phyloP scores from a whole-genome alignment of 2,329 filamentous ascomycete genomes.

The Talaromyces albobiverticillius region DNA sequence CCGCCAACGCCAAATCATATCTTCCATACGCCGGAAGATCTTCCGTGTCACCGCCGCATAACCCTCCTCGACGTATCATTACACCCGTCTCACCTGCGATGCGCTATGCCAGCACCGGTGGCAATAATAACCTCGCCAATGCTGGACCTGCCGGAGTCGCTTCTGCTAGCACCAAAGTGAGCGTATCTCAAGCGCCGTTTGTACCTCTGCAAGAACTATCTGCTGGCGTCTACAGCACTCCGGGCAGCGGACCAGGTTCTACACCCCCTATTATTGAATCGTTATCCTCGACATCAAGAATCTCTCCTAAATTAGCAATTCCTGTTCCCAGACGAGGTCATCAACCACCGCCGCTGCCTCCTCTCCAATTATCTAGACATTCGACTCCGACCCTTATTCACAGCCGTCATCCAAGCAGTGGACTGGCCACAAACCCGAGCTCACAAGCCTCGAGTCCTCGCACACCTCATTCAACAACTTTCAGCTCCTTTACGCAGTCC shows the following conservation, averaged over 20 bases:
- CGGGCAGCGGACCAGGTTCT: conserved; percentile 9
- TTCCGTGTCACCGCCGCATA: conserved; percentile 33
- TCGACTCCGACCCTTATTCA: conserved; percentile 33
- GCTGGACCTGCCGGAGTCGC: not conserved
- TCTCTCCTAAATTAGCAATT: conserved; percentile 19
- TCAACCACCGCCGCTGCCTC: not conserved
- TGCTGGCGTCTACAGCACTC: conserved; percentile 25
- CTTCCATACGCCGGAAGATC: conserved; percentile 23
- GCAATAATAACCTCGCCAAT: conserved; percentile 14
- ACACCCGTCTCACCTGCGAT: conserved; percentile 37
- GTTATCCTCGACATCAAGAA: conserved; percentile 22
- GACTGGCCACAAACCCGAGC: conserved; percentile 28
- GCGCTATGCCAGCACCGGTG: conserved; percentile 28
- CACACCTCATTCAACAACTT: conserved; percentile 32
- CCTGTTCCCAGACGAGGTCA: conserved; percentile 14
- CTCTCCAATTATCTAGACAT: conserved; percentile 24
- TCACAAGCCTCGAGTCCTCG: conserved; percentile 36
- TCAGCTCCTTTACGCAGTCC: conserved; percentile 28
- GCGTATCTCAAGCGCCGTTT: conserved; percentile 35
- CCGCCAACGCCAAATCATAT: conserved; percentile 14
- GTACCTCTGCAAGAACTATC: conserved; percentile 27
- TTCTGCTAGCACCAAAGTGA: conserved; percentile 25
- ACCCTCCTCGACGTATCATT: conserved; percentile 28
- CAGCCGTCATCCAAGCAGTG: conserved; percentile 29
- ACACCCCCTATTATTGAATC: conserved; percentile 22